These are phyloP conservation scores for Alternaria triticimaculans DNA, from an alignment of 2,329 filamentous ascomycete genomes.

Conservation along the genomic window DNA sequence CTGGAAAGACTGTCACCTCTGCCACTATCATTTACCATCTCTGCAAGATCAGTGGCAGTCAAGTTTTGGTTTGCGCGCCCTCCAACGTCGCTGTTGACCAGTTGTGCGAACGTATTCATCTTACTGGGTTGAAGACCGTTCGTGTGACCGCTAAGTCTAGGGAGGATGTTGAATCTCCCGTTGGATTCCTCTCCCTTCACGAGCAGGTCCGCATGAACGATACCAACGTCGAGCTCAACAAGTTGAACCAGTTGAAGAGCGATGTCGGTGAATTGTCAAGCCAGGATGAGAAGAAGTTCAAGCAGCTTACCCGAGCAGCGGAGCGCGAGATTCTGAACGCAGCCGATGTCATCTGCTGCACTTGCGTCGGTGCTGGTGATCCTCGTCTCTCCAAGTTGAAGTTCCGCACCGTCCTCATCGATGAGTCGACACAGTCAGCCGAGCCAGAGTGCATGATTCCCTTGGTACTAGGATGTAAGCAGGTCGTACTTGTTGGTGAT, in stretches of 20 bases:
- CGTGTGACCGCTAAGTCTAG: constrained; percentile 98
- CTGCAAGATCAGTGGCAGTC: constrained; percentile 91
- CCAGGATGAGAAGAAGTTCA: constrained; percentile 98
- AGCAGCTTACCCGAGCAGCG: constrained; percentile 89
- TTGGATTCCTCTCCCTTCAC: constrained; percentile 92
- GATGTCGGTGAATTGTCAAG: constrained; percentile 91
- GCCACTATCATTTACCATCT: constrained; percentile 98
- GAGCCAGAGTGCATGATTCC: constrained; percentile 99
- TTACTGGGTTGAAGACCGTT: constrained; percentile 93
- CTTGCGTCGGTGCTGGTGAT: constrained; percentile 95
- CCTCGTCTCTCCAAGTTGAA: constrained; percentile 96
- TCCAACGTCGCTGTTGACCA: constrained; percentile 99
- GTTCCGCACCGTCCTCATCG: constrained; percentile 96
- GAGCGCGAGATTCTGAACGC: constrained; percentile 95
- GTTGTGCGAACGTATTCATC: constrained; percentile 94
- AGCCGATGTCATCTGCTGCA: constrained; percentile 98
- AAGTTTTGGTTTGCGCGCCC: constrained; percentile 94
- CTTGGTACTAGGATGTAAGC: constrained; percentile 94
- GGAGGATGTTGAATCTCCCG: constrained; percentile 98
- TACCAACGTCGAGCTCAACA: constrained; percentile 90
- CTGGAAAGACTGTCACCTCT: constrained; percentile 97
- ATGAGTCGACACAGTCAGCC: constrained; percentile 97
- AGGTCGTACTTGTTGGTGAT: constrained; percentile 97
- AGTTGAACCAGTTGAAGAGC: constrained; percentile 89
- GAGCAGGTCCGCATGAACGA: constrained; percentile 98